A percentile compares a stretch with the other conserved stretches of the same genome.
Evolutionary conservation across 148 eudicot genomes (phyloP).

Genomic region (Chenopodium berlandieri): DNA sequence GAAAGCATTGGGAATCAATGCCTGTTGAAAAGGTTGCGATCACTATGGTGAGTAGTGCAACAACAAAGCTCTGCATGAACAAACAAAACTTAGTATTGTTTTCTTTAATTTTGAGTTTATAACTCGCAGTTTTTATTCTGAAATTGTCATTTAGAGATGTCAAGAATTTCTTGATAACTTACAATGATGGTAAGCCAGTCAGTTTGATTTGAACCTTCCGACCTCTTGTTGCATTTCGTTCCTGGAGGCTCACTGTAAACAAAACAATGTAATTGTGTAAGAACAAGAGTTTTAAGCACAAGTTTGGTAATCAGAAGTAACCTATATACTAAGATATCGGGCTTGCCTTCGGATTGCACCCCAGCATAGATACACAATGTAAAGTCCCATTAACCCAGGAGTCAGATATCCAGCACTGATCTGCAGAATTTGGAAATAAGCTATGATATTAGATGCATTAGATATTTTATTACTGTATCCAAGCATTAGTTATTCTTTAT

Average conservation of each 20-base stretch:
- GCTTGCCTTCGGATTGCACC: slow-evolving; percentile 80
- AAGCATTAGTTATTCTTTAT: too few relatives aligned
- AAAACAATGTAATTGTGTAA: slow-evolving; percentile 2
- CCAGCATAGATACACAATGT: slow-evolving; percentile 87
- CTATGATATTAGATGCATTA: not conserved
- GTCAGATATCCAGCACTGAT: slow-evolving; percentile 67
- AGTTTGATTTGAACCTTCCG: slow-evolving; percentile 44
- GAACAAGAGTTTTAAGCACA: not conserved
- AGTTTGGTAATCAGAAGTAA: not conserved
- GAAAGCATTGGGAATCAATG: slow-evolving; percentile 85
- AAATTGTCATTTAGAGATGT: not conserved
- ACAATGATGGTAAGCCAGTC: slow-evolving; percentile 86
- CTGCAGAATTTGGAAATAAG: slow-evolving; percentile 33
- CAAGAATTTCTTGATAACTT: slow-evolving; percentile 27
- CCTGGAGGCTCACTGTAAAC: slow-evolving; percentile 76
- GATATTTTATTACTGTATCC: not conserved
- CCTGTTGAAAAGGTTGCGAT: slow-evolving; percentile 91
- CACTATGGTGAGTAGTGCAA: slow-evolving; percentile 74
- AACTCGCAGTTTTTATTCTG: not conserved
- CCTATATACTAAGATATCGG: not conserved
- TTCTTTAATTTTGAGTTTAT: not conserved
- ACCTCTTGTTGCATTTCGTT: slow-evolving; percentile 54
- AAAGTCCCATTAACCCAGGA: slow-evolving; percentile 88
- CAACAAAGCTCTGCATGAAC: slow-evolving; percentile 64
- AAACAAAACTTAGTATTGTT: not conserved